Conservation (phyloP, 1,284 basidiomycete genomes). For the Retiboletus fuscus region DNA sequence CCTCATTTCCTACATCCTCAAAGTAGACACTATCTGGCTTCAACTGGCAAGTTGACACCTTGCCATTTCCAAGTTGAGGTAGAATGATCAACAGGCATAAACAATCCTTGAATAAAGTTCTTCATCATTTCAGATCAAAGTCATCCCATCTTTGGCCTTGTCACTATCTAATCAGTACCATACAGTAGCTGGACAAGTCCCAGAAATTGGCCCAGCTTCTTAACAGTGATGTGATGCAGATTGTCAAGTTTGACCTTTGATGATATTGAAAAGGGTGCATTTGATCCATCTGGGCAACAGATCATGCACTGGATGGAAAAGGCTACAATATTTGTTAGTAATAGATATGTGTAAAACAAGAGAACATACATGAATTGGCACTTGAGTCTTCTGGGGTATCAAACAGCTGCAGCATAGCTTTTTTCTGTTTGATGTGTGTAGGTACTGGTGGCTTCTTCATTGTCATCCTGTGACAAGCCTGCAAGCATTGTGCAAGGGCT, state of each 20-base stretch:
- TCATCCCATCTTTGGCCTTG: too few species aligned
- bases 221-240: background rate
- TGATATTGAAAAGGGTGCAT: background rate
- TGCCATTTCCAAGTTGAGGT: background rate
- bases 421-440: background rate
- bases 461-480: background rate
- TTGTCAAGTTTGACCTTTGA: background rate
- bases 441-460: background rate
- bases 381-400: background rate
- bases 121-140: too few species aligned
- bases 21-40: background rate
- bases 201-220: too few species aligned
- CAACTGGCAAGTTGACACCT: background rate
- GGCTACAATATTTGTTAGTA: background rate
- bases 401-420: background rate
- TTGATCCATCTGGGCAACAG: background rate
- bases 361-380: background rate
- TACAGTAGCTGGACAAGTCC: too few species aligned
- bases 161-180: too few species aligned
- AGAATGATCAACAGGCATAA: background rate
- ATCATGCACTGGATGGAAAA: background rate
- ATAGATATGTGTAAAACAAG: background rate
- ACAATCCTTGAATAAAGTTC: background rate
- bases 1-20: background rate
- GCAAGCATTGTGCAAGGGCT: background rate